Conservation (phyloP, 768 basidiomycete species). For the Naganishia vishniacii region DNA sequence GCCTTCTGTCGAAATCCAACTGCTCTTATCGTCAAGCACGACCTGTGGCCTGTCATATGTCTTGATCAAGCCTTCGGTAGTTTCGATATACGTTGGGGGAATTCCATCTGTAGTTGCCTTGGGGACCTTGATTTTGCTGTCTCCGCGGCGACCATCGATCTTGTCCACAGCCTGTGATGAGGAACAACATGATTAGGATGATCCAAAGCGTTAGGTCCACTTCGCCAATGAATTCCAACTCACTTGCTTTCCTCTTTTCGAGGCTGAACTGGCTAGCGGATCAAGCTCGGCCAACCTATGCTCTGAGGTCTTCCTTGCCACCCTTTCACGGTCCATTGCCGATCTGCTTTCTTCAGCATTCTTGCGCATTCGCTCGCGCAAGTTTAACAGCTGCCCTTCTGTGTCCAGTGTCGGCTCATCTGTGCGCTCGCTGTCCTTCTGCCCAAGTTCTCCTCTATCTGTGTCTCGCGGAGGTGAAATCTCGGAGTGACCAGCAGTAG, state of each 20-base stretch:
- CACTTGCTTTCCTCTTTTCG: constrained; percentile 18
- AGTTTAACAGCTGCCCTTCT: neutral
- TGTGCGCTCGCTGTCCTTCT: neutral
- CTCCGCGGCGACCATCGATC: too few relatives aligned
- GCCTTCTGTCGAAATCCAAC: neutral
- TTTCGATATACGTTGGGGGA: constrained; percentile 21
- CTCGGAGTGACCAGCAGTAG: neutral
- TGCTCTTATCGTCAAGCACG: neutral
- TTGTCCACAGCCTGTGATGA: too few relatives aligned
- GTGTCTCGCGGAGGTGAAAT: neutral
- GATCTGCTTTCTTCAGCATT: constrained; percentile 20
- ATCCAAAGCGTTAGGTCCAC: too few relatives aligned
- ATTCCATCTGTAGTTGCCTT: neutral
- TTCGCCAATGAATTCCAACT: too few relatives aligned
- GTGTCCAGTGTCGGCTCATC: neutral
- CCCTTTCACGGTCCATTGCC: constrained; percentile 12
- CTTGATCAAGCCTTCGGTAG: constrained; percentile 25
- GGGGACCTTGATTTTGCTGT: too few relatives aligned
- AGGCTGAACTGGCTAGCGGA: neutral
- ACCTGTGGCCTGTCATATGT: constrained; percentile 16
- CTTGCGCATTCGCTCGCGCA: constrained; percentile 15
- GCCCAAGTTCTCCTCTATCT: neutral
- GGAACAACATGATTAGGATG: too few relatives aligned
- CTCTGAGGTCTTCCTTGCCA: neutral
- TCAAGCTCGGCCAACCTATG: constrained; percentile 16